A percentile compares a stretch with the other conserved stretches of the same genome.
phyloP scores from a whole-genome alignment of 805 yeast species.

The Cyberlindnera xylosilytica region DNA sequence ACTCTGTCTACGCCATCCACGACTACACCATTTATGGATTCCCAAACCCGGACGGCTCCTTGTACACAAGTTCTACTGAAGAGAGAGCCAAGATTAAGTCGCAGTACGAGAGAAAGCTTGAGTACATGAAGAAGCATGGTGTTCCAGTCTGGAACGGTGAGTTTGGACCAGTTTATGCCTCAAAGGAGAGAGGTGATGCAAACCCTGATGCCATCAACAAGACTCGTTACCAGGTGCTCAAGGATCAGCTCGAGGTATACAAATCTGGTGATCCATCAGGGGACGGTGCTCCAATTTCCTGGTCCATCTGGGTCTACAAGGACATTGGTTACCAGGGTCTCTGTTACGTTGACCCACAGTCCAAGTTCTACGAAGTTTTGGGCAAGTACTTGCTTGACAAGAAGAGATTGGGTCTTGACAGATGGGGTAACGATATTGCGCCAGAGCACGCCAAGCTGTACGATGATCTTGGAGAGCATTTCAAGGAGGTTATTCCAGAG shows the following conservation, averaged over 20 bases:
- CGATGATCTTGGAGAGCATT: slow-evolving; percentile 34
- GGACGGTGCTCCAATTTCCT: slow-evolving; percentile 41
- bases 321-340: slow-evolving; percentile 53
- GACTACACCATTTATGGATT: slow-evolving; percentile 45
- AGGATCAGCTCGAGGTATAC: slow-evolving; percentile 45
- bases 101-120: slow-evolving; percentile 43
- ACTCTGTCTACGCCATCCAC: slow-evolving; percentile 49
- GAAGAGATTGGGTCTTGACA: slow-evolving; percentile 43
- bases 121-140: slow-evolving; percentile 36
- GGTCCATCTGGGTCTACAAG: slow-evolving; percentile 55
- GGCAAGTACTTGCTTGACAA: slow-evolving; percentile 43
- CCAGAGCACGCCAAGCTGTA: slow-evolving; percentile 38
- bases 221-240: slow-evolving; percentile 40
- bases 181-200: slow-evolving; percentile 40
- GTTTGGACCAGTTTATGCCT: slow-evolving; percentile 49
- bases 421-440: slow-evolving; percentile 49
- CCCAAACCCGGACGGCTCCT: slow-evolving; percentile 34
- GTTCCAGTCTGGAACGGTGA: slow-evolving; percentile 57
- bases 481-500: slow-evolving; percentile 39
- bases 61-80: slow-evolving; percentile 35
- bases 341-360: slow-evolving; percentile 42
- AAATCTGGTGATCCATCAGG: slow-evolving; percentile 47
- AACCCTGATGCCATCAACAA: slow-evolving; percentile 37
- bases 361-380: slow-evolving; percentile 41
- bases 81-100: slow-evolving; percentile 35